phyloP scores from a whole-genome alignment of 495 filamentous ascomycete species.

The Parmelia sp. region DNA sequence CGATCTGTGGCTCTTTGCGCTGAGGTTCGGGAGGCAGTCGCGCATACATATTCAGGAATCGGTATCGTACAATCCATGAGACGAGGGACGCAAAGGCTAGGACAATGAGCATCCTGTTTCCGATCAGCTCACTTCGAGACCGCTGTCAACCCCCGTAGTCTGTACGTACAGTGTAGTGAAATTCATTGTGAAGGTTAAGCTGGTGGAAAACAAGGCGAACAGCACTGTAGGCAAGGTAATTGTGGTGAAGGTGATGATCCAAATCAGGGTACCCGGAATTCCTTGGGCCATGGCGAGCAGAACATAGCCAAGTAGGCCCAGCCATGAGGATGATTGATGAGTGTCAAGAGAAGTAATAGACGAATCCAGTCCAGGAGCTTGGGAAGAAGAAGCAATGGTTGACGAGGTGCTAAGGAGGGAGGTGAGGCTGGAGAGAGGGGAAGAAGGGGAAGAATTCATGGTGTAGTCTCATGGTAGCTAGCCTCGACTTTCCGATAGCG shows the following conservation, averaged over 20 bases:
- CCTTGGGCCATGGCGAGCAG: constrained; percentile 49
- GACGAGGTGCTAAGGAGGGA: constrained; percentile 9
- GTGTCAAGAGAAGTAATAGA: constrained; percentile 3
- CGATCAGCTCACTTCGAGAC: constrained; percentile 12
- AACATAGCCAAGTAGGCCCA: constrained; percentile 32
- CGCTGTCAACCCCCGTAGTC: constrained; percentile 12
- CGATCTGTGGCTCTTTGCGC: constrained; percentile 89
- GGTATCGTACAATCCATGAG: constrained; percentile 90
- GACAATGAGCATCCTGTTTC: constrained; percentile 66
- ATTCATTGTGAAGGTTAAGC: constrained; percentile 95
- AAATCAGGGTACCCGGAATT: constrained; percentile 73
- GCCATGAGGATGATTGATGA: constrained; percentile 30
- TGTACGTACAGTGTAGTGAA: constrained; percentile 77
- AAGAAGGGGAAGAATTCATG: constrained; percentile 18
- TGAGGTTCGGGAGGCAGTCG: constrained; percentile 89
- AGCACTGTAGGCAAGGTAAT: constrained; percentile 85
- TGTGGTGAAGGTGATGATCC: constrained; percentile 74
- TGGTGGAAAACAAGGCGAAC: constrained; percentile 92
- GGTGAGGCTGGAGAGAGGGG: constrained; percentile 2
- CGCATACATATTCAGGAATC: constrained; percentile 91
- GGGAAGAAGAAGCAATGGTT: constrained; percentile 6
- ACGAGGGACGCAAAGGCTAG: constrained; percentile 69
- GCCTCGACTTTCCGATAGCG: constrained; percentile 14
- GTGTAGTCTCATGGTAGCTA: constrained; percentile 13
- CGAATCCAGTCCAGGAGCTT: background rate